Evolutionary conservation across 2,329 filamentous ascomycete genomes (phyloP), one percentile per base, ranked within the genome.

Genomic region (Aspergillus udagawae): DNA sequence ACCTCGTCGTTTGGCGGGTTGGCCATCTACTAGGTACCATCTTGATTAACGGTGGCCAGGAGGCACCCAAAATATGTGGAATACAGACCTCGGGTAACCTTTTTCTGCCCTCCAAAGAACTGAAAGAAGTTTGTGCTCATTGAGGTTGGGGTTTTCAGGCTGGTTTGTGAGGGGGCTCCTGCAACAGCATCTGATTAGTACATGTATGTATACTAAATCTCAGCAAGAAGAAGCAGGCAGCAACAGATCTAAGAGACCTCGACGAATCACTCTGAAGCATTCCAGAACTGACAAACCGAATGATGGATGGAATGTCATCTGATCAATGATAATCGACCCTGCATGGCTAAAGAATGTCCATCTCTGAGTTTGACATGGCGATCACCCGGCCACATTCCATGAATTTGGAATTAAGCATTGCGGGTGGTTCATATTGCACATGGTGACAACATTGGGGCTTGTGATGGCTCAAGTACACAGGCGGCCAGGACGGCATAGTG

Each of bases 1-100:
- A 1, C 94, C 94, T 74, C 94, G 86, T 64, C 91, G 86, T 77
- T 97, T 99, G 2, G 91, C 86, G 8, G 89, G 82, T 69, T 94
- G 88, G 49, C 91, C 92, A 79, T 96, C 92, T 88, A 67, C 57
- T 44, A 23, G 32, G 44, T 45, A 21, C 64, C 70, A 55, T 72
- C 62, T 14, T n/a, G 44, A 47, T 47, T 47, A 47, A 47, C 21
- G 44, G 59, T 55, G 55, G 48, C 28, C 35, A 21, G 32, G 62
- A 49, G 25, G 45, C 47, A 53, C 14, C 23, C 29, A 27, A 44
- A 12, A 28, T n/a, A 44, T 27, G 32, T 14, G 23, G 32, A 51
- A 20, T 42, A 62, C 73, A 67, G 75, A 91, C 89, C 88, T 82
- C 89, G 82, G n/a, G 88, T 91, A 12, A 83, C 84, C 70, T 87